Evolutionary conservation across 352 stramenopile genomes (phyloP).

Genomic region (Globisporangium nunn): DNA sequence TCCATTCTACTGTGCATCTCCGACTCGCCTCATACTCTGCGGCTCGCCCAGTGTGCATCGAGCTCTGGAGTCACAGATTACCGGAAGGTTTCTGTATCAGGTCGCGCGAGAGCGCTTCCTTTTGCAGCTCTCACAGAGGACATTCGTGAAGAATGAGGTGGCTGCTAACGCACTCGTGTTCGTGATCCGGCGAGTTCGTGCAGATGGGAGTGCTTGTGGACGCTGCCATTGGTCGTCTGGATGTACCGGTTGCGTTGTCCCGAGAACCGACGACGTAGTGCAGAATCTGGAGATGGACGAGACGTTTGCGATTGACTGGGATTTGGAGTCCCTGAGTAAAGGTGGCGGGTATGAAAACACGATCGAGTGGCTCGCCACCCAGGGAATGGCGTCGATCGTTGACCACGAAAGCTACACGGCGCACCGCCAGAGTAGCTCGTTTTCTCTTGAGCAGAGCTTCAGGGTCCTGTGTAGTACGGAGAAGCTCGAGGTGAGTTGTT

Average conservation of each 20-base stretch:
- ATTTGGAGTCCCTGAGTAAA: slow-evolving; percentile 11
- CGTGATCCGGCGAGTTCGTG: slow-evolving; percentile 34
- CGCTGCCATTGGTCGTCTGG: slow-evolving; percentile 45
- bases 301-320: slow-evolving; percentile 67
- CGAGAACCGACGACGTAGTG: slow-evolving; percentile 18
- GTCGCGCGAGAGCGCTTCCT: slow-evolving; percentile 16
- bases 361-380: slow-evolving; percentile 16
- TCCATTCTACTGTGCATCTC: slow-evolving; percentile 46
- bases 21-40: slow-evolving; percentile 24
- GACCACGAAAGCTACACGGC: slow-evolving; percentile 34
- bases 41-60: slow-evolving; percentile 32
- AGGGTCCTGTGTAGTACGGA: slow-evolving; percentile 41
- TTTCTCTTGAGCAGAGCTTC: slow-evolving; percentile 33
- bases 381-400: slow-evolving; percentile 12
- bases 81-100: slow-evolving; percentile 26
- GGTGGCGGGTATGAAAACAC: slow-evolving; percentile 2
- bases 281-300: slow-evolving; percentile 37
- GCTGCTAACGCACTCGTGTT: slow-evolving; percentile 15
- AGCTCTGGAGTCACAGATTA: slow-evolving; percentile 12
- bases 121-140: background rate
- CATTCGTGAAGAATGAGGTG: background rate
- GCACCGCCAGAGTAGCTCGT: slow-evolving; percentile 20
- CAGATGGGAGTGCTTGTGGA: slow-evolving; percentile 35
- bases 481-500: slow-evolving; percentile 32
- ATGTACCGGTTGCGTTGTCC: slow-evolving; percentile 47